Percentiles rank a stretch among this genome's conserved stretches.
These are phyloP conservation scores for Nemania diffusa DNA, from an alignment of 2,329 filamentous ascomycete genomes.

Conservation along the genomic window DNA sequence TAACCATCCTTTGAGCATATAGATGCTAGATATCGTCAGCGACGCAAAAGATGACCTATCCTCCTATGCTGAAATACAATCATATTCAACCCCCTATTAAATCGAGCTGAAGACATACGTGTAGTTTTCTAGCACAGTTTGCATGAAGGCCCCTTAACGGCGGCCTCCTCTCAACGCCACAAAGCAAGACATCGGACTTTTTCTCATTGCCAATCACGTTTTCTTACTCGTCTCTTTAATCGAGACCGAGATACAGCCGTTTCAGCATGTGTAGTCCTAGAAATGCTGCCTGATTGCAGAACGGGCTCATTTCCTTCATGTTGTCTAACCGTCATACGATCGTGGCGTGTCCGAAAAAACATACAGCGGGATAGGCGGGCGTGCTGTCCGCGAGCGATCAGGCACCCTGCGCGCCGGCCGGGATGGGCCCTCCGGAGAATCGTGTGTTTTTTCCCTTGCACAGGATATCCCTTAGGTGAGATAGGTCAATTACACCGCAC, in stretches of 20 bases:
- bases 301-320: not conserved
- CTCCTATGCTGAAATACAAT: not conserved
- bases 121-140: not conserved
- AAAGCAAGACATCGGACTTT: not conserved
- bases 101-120: not conserved
- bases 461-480: not conserved
- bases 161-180: not conserved
- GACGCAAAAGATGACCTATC: not conserved
- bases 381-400: slow-evolving; percentile 25
- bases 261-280: slow-evolving; percentile 7
- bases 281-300: not conserved
- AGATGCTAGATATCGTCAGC: not conserved
- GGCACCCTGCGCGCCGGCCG: slow-evolving; percentile 3
- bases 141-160: not conserved
- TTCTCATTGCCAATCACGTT: not conserved
- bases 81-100: not conserved
- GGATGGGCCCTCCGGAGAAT: slow-evolving; percentile 21
- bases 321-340: slow-evolving; percentile 28
- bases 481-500: not conserved
- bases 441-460: not conserved
- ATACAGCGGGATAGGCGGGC: slow-evolving; percentile 22
- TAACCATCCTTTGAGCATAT: not conserved
- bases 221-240: slow-evolving; percentile 1
- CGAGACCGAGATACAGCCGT: slow-evolving; percentile 6
- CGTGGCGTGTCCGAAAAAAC: slow-evolving; percentile 24